Evolutionary conservation across 345 rosid genomes (phyloP).

Genomic region (Eucalyptus regnans): DNA sequence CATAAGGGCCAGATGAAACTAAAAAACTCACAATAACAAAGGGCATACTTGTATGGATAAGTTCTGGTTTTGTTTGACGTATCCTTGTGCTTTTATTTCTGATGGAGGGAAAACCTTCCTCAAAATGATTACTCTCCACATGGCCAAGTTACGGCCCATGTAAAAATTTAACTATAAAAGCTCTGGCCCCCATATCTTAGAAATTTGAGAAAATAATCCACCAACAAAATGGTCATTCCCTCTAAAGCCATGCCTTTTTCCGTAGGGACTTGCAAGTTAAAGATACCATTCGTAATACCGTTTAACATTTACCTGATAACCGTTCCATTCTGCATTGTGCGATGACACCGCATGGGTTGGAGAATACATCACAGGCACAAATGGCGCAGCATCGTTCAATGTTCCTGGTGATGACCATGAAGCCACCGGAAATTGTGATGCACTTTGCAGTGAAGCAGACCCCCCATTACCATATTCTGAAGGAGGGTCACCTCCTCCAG

Average conservation of each 20-base stretch:
- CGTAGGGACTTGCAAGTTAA: neutral
- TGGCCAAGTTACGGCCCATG: neutral
- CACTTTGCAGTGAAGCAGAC: slow-evolving; percentile 27
- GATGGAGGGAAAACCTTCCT: neutral
- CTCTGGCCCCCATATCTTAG: neutral
- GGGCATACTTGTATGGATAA: neutral
- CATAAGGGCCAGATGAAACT: neutral
- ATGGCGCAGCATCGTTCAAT: slow-evolving; percentile 36
- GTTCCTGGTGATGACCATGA: slow-evolving; percentile 72
- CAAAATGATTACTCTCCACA: neutral
- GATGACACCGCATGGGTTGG: slow-evolving; percentile 50
- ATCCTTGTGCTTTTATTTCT: neutral
- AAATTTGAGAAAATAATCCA: neutral
- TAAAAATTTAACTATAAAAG: neutral
- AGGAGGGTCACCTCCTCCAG: slow-evolving; percentile 35
- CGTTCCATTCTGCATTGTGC: slow-evolving; percentile 68
- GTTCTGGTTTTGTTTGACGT: neutral
- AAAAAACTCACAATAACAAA: neutral
- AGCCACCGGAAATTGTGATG: slow-evolving; percentile 36
- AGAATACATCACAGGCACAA: slow-evolving; percentile 44
- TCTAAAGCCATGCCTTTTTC: neutral
- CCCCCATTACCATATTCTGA: slow-evolving; percentile 43
- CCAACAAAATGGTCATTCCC: neutral
- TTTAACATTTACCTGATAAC: slow-evolving; percentile 52
- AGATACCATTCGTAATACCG: neutral